Conservation (phyloP, 768 basidiomycete species). For the Exsudoporus frostii region DNA sequence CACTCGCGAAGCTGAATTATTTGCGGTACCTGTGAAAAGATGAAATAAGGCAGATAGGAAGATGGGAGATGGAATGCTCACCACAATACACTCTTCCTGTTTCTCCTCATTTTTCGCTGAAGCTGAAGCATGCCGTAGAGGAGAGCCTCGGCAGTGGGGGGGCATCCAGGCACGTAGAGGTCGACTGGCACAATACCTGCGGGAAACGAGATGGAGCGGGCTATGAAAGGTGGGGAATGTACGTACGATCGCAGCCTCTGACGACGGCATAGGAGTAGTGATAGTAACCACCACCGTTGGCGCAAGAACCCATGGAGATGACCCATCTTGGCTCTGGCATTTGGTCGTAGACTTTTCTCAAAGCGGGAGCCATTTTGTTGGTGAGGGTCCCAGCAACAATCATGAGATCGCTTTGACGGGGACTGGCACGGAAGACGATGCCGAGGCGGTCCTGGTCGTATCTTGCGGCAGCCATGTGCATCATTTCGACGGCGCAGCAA, state of each 20-base stretch:
- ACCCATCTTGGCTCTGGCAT: constrained; percentile 99
- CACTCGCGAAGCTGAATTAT: constrained; percentile 4
- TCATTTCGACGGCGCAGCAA: constrained; percentile 99
- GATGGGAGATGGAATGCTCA: constrained; percentile 31
- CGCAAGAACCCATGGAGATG: constrained; percentile 99
- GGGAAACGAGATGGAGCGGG: constrained; percentile 8
- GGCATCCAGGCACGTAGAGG: constrained; percentile 96
- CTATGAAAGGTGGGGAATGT: constrained; percentile 5
- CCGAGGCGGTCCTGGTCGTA: constrained; percentile 98
- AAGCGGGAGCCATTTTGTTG: constrained; percentile 99
- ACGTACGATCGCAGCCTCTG: constrained; percentile 91
- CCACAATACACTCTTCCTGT: constrained; percentile 86
- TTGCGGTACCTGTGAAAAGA: constrained; percentile 26
- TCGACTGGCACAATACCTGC: constrained; percentile 95
- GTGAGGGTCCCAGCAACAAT: constrained; percentile 98
- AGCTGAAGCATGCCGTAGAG: constrained; percentile 96
- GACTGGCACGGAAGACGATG: constrained; percentile 98
- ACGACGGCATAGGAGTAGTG: constrained; percentile 99
- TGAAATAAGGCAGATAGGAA: neutral
- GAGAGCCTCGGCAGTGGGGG: constrained; percentile 93
- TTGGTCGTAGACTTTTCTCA: constrained; percentile 96
- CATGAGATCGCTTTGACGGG: constrained; percentile 97
- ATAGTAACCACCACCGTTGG: constrained; percentile 96
- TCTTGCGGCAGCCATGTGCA: constrained; percentile 99
- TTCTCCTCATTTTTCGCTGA: constrained; percentile 92